A percentile compares a stretch with the other conserved stretches of the same genome.
Conservation (phyloP, 495 filamentous ascomycete species). For the Tetracladium marchalianum region DNA sequence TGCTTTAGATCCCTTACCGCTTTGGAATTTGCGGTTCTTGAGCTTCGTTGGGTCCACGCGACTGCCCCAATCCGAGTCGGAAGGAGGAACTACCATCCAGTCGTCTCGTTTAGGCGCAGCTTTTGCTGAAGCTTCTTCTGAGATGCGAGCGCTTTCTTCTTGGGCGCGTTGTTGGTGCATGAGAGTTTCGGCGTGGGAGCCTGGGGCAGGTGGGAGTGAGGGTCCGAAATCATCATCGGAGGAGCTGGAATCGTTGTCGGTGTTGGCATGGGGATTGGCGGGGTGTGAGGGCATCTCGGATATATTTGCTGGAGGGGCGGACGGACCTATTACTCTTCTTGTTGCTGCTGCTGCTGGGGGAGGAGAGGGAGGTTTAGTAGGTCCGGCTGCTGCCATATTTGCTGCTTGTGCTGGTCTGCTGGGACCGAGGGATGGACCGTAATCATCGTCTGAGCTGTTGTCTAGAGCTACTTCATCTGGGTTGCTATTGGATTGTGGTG, state of each 20-base stretch:
- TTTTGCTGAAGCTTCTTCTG: conserved; percentile 34
- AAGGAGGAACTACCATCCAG: conserved; percentile 91
- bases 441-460: not conserved
- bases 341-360: conserved; percentile 2
- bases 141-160: conserved; percentile 13
- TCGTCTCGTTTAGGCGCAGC: conserved; percentile 59
- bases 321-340: conserved; percentile 38
- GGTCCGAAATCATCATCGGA: conserved; percentile 57
- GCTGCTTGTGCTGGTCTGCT: not conserved
- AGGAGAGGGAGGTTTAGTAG: conserved; percentile 30
- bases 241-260: conserved; percentile 18
- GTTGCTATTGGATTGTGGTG: conserved; percentile 1
- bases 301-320: conserved; percentile 42
- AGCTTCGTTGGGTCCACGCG: conserved; percentile 79
- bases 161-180: conserved; percentile 1
- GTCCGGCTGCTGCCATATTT: conserved; percentile 30
- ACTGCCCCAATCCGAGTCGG: conserved; percentile 45
- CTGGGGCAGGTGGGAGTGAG: conserved; percentile 52
- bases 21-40: conserved; percentile 74
- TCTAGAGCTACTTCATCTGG: conserved; percentile 10
- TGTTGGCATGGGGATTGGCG: conserved; percentile 3
- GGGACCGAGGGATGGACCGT: not conserved
- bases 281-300: conserved; percentile 25
- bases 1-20: conserved; percentile 49
- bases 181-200: conserved; percentile 16